Evolutionary conservation across 2,329 filamentous ascomycete genomes (phyloP).

Genomic region (Fusarium sp.): DNA sequence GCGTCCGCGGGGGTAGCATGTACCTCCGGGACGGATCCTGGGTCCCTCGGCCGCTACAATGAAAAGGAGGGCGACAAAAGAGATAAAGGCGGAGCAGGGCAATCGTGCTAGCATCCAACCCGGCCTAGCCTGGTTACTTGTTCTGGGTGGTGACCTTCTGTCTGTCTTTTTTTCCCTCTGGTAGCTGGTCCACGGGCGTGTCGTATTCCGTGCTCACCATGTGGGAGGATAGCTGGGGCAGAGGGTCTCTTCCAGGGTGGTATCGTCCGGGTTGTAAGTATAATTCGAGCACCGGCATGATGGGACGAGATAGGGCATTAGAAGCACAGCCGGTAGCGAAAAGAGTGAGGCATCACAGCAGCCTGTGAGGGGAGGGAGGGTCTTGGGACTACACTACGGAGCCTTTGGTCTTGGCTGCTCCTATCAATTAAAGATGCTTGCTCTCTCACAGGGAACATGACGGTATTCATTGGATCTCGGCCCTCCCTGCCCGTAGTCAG

Average conservation of each 20-base stretch:
- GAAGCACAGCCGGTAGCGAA: conserved; percentile 21
- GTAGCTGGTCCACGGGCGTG: background rate
- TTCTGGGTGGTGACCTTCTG: conserved; percentile 14
- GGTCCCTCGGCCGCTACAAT: conserved; percentile 31
- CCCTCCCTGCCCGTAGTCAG: background rate
- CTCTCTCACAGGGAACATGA: background rate
- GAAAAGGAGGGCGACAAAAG: conserved; percentile 39
- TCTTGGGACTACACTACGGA: conserved; percentile 2
- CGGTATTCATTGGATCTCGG: background rate
- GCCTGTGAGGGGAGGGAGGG: background rate
- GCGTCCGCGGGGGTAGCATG: conserved; percentile 20
- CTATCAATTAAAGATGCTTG: conserved; percentile 5
- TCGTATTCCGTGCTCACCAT: conserved; percentile 2
- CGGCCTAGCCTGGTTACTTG: conserved; percentile 29
- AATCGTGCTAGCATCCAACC: conserved; percentile 29
- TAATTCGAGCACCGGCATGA: background rate
- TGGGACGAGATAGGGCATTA: conserved; percentile 3
- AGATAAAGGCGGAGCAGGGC: conserved; percentile 37
- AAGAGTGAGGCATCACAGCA: conserved; percentile 16
- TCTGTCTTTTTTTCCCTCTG: conserved; percentile 3
- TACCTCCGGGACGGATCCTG: conserved; percentile 28
- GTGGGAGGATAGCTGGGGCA: background rate
- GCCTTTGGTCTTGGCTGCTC: background rate
- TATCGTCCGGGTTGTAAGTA: background rate
- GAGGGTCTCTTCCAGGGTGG: background rate